Conservation (phyloP, 352 stramenopile genomes). For the Pythium brachiatum region DNA sequence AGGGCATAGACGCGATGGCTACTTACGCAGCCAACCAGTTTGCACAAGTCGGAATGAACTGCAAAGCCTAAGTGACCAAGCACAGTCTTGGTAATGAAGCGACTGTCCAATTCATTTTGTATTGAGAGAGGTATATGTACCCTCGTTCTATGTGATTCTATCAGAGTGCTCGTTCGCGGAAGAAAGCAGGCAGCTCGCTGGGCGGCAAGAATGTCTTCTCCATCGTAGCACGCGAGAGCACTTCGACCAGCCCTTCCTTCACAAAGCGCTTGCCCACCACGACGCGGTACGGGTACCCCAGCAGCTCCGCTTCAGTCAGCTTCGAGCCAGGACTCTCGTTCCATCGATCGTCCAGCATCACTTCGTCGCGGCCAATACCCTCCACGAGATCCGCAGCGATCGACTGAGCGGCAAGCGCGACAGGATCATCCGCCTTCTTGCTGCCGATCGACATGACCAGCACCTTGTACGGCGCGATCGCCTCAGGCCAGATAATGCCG, state of each 20-base stretch:
- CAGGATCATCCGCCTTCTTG: slow-evolving; percentile 47
- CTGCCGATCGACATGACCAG: slow-evolving; percentile 75
- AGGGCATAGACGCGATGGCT: slow-evolving; percentile 24
- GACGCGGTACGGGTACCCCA: slow-evolving; percentile 83
- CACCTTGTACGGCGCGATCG: slow-evolving; percentile 80
- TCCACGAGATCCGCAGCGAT: slow-evolving; percentile 58
- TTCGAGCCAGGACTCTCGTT: slow-evolving; percentile 76
- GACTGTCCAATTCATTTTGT: background rate
- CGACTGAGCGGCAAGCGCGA: slow-evolving; percentile 38
- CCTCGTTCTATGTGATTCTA: background rate
- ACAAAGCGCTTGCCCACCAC: slow-evolving; percentile 81
- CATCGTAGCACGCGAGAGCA: slow-evolving; percentile 67
- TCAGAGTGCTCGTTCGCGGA: slow-evolving; percentile 10
- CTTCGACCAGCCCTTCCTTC: slow-evolving; percentile 73
- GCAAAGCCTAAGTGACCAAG: background rate
- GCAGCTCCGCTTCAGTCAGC: slow-evolving; percentile 82
- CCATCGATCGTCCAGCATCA: slow-evolving; percentile 85
- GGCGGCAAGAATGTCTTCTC: slow-evolving; percentile 56
- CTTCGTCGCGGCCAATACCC: slow-evolving; percentile 40
- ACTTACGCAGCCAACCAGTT: slow-evolving; percentile 10
- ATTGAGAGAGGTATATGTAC: background rate
- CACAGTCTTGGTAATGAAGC: background rate
- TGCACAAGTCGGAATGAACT: background rate
- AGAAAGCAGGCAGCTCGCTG: slow-evolving; percentile 39
- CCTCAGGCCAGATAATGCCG: slow-evolving; percentile 79